These are phyloP conservation scores for Kwoniella bestiolae DNA, from an alignment of 768 basidiomycete species.

Conservation along the genomic window DNA sequence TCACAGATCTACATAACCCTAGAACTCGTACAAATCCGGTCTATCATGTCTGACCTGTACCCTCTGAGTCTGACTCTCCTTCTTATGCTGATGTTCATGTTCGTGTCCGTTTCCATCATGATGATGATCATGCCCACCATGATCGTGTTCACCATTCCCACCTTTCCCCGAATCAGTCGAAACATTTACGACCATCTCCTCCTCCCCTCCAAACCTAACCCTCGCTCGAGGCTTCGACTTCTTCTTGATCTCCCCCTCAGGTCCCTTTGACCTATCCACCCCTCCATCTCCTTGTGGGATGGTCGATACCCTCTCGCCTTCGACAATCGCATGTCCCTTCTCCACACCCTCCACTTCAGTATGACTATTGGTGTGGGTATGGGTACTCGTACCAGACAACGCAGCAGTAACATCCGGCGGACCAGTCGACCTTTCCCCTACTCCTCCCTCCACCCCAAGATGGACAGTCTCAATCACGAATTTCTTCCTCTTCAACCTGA, in stretches of 20 bases:
- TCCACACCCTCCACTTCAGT: slow-evolving; percentile 12
- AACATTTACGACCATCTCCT: slow-evolving; percentile 26
- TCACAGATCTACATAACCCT: background rate
- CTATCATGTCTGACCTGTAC: slow-evolving; percentile 50
- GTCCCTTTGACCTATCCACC: slow-evolving; percentile 20
- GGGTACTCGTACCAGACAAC: slow-evolving; percentile 3
- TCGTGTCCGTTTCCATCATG: slow-evolving; percentile 32
- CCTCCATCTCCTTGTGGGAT: background rate
- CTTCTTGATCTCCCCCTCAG: slow-evolving; percentile 24
- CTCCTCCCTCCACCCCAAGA: slow-evolving; percentile 59
- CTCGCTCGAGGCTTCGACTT: slow-evolving; percentile 40
- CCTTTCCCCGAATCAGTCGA: background rate
- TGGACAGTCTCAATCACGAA: slow-evolving; percentile 90
- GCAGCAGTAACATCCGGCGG: slow-evolving; percentile 35
- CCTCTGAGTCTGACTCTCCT: slow-evolving; percentile 9
- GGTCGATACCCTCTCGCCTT: background rate
- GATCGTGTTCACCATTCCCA: slow-evolving; percentile 10
- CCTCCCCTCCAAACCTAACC: slow-evolving; percentile 49
- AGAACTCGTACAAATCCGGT: slow-evolving; percentile 58
- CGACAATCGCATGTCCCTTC: background rate
- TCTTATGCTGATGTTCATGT: slow-evolving; percentile 24
- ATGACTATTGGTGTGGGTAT: background rate
- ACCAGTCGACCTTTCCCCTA: slow-evolving; percentile 55
- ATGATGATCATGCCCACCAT: slow-evolving; percentile 18
- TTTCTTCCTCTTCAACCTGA: slow-evolving; percentile 85